These are phyloP conservation scores for Xylaria sp. DNA, from an alignment of 2,329 filamentous ascomycete species.

Conservation along the genomic window DNA sequence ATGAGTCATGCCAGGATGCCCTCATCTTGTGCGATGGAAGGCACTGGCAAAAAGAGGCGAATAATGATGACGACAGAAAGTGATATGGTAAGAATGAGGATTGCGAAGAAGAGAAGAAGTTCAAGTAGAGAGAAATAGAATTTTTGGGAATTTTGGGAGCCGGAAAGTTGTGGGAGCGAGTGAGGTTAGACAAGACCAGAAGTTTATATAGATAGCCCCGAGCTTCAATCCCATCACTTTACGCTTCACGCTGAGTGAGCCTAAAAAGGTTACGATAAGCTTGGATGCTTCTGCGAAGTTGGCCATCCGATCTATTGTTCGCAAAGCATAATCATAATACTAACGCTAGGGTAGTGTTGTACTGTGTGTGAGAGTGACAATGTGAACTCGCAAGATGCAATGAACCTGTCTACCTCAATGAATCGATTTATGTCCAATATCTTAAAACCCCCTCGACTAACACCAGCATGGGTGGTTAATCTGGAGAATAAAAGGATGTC, in stretches of 20 bases:
- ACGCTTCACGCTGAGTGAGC: neutral
- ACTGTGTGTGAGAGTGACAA: conserved; percentile 11
- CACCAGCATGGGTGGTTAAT: conserved; percentile 13
- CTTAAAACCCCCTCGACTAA: conserved; percentile 29
- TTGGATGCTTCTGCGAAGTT: neutral
- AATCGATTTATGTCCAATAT: conserved; percentile 33
- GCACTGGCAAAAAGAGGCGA: too few relatives aligned
- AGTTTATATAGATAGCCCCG: too few relatives aligned
- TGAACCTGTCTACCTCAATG: conserved; percentile 26
- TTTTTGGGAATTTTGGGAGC: neutral
- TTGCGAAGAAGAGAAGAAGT: neutral
- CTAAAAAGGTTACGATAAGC: neutral
- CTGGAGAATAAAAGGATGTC: conserved; percentile 20
- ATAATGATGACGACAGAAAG: too few relatives aligned
- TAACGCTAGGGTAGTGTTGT: conserved; percentile 21
- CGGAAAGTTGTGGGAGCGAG: neutral
- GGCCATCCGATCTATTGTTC: neutral
- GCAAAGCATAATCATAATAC: conserved; percentile 4
- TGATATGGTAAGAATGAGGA: neutral
- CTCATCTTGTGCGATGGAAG: too few relatives aligned
- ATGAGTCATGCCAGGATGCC: too few relatives aligned
- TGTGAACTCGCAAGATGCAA: conserved; percentile 8
- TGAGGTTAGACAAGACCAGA: neutral
- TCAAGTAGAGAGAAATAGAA: neutral
- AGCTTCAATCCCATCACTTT: neutral